phyloP scores from a whole-genome alignment of 2,329 filamentous ascomycete species.

The Fusarium nygamai region DNA sequence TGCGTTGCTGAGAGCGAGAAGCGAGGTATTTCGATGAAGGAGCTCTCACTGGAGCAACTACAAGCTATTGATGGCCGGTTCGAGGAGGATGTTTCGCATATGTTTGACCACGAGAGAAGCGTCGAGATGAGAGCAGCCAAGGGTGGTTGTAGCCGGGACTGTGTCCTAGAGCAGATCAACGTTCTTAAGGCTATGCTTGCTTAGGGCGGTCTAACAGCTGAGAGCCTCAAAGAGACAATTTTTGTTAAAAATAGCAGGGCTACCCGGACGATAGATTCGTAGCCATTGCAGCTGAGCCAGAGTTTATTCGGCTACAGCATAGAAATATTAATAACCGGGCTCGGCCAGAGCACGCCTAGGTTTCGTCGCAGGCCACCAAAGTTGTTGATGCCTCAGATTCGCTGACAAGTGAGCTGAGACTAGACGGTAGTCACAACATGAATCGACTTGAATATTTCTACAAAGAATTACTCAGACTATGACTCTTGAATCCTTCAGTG shows the following conservation, averaged over 20 bases:
- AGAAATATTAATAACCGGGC: neutral
- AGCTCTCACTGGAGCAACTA: constrained; percentile 72
- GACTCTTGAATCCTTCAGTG: constrained; percentile 31
- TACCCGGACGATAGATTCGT: neutral
- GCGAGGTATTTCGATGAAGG: constrained; percentile 71
- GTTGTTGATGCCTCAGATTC: constrained; percentile 40
- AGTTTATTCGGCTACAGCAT: neutral
- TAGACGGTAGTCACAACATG: neutral
- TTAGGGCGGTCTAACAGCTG: neutral
- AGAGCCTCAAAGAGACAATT: neutral
- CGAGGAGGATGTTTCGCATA: constrained; percentile 70
- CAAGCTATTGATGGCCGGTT: constrained; percentile 74
- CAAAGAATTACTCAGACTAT: constrained; percentile 6
- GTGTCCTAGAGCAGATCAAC: constrained; percentile 69
- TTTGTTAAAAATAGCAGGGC: neutral
- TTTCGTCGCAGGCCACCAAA: neutral
- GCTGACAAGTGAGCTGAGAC: neutral
- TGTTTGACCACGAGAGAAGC: constrained; percentile 76
- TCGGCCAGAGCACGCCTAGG: neutral
- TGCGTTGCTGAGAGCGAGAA: constrained; percentile 77
- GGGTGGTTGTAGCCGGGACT: constrained; percentile 76
- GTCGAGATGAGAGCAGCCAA: constrained; percentile 75
- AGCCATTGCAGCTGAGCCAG: neutral
- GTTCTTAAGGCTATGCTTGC: constrained; percentile 45
- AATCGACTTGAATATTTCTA: neutral